Evolutionary conservation across 2,329 filamentous ascomycete species (phyloP), one percentile per base, ranked within the genome.

Genomic region (Alternaria conjuncta): DNA sequence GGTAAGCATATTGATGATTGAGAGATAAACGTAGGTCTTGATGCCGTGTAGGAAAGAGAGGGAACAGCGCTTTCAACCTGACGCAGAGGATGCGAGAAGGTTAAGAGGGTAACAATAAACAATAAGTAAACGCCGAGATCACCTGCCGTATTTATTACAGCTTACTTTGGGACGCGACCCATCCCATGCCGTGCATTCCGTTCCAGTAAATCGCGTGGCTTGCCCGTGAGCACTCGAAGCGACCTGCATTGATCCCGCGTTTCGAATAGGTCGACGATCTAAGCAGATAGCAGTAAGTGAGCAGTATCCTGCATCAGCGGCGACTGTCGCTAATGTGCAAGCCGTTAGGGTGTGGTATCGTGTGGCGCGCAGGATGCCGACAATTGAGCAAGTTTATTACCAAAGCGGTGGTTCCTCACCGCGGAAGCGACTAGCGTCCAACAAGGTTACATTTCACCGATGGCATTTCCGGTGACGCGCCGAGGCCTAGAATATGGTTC

Each of bases 331-430:
- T 71, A 68, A 55, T 65, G 63, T 62, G 50, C 45, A 55, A 49
- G 32, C 55, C 44, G 51, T 61, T 66, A 57, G 43, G 53, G 55
- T 64, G 45, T 46, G 47, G 18, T 46, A 62, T 51, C 18, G 56
- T 49, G 54, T 55, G 45, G 55, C 49, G 44, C 36, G 67, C 61
- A 61, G 59, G 44, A 5, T 57, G 61, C 66, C 67, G 72, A 61
- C 65, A 63, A 45, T 66, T 77, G 75, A 76, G 75, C 75, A 77
- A 75, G 72, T 78, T 78, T 74, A 61, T 73, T 67, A 67, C 66
- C 61, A 65, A 74, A 69, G 69, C 59, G 61, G 63, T 49, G 64
- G 61, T 62, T 65, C 30, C 30, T 51, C 36, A 58, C 20, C 51
- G 63, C 44, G 51, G 60, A 63, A 66, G 41, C 28, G 36, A 62